Evolutionary conservation across 106 monocot species (phyloP).

Genomic region (Dactylorhiza incarnata): DNA sequence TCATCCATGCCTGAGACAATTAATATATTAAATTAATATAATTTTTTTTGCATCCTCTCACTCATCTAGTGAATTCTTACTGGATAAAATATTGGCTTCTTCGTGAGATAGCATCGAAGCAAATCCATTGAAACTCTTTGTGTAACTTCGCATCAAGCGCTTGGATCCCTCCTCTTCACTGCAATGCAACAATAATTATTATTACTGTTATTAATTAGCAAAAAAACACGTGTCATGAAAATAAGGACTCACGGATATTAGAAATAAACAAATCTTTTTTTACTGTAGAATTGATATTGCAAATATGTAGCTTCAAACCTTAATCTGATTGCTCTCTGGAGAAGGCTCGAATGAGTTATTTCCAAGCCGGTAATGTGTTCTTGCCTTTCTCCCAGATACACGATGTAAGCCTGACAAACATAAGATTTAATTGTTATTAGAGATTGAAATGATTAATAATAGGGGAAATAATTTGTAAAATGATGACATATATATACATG

Average conservation of each 20-base stretch:
- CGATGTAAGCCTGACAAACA: background rate
- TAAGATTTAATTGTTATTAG: background rate
- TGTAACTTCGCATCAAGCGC: conserved; percentile 15
- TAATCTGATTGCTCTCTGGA: background rate
- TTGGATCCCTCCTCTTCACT: conserved; percentile 1
- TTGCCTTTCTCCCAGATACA: conserved; percentile 1
- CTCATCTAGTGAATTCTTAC: conserved; percentile 1
- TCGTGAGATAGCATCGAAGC: conserved; percentile 15
- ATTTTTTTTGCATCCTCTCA: no score
- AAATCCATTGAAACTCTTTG: conserved; percentile 29
- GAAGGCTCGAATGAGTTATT: background rate
- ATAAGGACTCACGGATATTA: no score
- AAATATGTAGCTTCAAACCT: background rate
- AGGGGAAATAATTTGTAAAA: background rate
- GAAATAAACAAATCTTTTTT: no score
- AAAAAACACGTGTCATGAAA: no score
- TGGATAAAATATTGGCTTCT: conserved; percentile 12
- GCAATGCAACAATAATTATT: background rate
- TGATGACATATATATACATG: background rate
- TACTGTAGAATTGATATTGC: no score
- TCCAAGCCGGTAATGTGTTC: background rate
- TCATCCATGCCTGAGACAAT: background rate
- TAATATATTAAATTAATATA: background rate
- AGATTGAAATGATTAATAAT: background rate
- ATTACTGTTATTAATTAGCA: background rate